phyloP scores from a whole-genome alignment of 495 filamentous ascomycete genomes.

The Pseudoneurospora amorphoporcata region DNA sequence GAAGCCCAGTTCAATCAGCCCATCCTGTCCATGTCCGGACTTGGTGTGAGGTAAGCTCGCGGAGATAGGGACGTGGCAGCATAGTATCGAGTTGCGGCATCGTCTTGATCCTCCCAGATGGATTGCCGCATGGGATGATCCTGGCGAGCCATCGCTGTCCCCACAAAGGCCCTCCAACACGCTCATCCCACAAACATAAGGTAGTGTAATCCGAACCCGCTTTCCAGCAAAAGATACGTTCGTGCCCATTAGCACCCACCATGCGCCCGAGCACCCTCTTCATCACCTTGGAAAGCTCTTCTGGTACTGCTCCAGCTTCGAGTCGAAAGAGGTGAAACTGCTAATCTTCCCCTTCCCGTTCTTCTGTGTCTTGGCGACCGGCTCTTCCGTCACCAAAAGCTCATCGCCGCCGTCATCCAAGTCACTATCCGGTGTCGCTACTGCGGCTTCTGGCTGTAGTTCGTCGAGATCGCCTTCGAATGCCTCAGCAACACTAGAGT shows the following conservation, averaged over 20 bases:
- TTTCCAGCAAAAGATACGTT: background rate
- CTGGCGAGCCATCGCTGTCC: background rate
- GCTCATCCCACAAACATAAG: background rate
- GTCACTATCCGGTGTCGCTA: background rate
- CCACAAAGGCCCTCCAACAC: background rate
- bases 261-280: background rate
- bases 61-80: background rate
- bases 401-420: conserved; percentile 5
- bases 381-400: conserved; percentile 11
- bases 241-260: background rate
- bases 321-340: background rate
- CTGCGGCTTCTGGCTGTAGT: background rate
- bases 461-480: conserved; percentile 25
- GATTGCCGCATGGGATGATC: background rate
- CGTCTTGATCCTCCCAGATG: background rate
- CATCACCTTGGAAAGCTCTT: background rate
- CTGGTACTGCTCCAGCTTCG: conserved; percentile 2
- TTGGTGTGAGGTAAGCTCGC: background rate
- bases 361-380: background rate
- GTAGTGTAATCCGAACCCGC: background rate
- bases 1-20: background rate
- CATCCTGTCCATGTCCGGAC: background rate
- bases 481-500: conserved; percentile 31
- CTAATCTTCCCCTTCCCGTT: background rate
- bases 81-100: background rate